Conservation (phyloP, 1,284 basidiomycete genomes). For the Rhodotorula sp. region DNA sequence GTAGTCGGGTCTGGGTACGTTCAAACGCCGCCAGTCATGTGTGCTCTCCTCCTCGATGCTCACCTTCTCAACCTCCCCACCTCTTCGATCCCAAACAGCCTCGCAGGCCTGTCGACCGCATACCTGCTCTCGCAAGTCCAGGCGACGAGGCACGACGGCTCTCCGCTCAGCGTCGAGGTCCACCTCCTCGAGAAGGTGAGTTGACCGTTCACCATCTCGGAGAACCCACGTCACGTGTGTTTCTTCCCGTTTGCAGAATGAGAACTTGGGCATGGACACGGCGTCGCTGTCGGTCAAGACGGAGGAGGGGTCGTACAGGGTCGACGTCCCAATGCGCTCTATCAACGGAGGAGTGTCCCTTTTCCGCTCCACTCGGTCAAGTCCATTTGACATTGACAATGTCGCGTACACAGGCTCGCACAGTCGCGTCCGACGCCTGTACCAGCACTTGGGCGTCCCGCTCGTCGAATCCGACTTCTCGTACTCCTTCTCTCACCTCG, state of each 20-base stretch:
- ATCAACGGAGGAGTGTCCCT: constrained; percentile 65
- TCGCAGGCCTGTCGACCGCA: constrained; percentile 67
- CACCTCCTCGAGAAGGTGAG: constrained; percentile 70
- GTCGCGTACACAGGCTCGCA: constrained; percentile 60
- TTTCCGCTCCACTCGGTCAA: not conserved
- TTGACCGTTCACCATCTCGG: not conserved
- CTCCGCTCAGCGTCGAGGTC: constrained; percentile 58
- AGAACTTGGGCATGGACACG: constrained; percentile 33
- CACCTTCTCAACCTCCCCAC: not conserved
- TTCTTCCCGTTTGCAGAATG: constrained; percentile 15
- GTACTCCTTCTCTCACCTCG: constrained; percentile 60
- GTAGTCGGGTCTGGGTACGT: constrained; percentile 34
- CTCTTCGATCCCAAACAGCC: constrained; percentile 25
- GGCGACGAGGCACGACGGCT: constrained; percentile 41
- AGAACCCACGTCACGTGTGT: not conserved
- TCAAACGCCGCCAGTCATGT: not conserved
- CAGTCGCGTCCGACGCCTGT: constrained; percentile 63
- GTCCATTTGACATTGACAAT: no score
- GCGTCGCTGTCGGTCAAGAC: constrained; percentile 27
- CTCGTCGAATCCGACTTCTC: constrained; percentile 60
- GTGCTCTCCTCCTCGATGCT: not conserved
- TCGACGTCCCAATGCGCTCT: constrained; percentile 74
- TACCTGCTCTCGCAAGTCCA: constrained; percentile 56
- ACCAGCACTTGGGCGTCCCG: constrained; percentile 58
- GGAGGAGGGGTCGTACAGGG: constrained; percentile 46